Base-by-base conservation (phyloP, 805 yeast genomes). In the Nakazawaea anatomiae region DNA sequence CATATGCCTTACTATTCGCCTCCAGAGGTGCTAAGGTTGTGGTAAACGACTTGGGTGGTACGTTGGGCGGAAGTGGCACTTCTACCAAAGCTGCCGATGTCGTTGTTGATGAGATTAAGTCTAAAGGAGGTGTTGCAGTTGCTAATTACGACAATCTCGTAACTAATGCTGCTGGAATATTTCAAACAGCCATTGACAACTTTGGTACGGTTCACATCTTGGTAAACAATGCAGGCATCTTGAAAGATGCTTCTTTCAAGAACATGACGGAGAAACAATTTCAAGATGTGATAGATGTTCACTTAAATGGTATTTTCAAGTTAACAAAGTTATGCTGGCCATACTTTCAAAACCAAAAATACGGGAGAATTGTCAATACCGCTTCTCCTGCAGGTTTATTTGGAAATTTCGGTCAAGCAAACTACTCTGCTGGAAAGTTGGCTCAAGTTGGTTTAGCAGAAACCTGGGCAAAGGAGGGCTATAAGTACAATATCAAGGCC, bases 341-440 rank as follows among this genome's bases (percentile, higher is more conserved):
- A 7, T 76, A 86, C 64, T 80, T 92, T 74, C 82, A 81, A 65
- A 71, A 87, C 57, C 97, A 94, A 69, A 80, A 81, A 54, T 92
- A 75, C 63, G 99, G 99, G 57, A 79, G 98, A 60, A 78, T 92
- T 59, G 70, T 92, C 60, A 91, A 89, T 77, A 91, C 97, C n/a
- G 83, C 96, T 30, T 90, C 97, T 4, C 97, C 98, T 4, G 98
- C 98, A 36, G 99, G 99, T 27, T 76, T 92, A 57, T 92, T 86
- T 66, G 99, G 99, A 55, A 90, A 90, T 71, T 92, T 91, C 70
- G 99, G 99, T 46, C 99, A 92, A 72, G 82, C 96, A 40, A 92
- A 92, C 72, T 92, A 92, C 71, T 83, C 97, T 1, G 91, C 96
- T 31, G 97, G 97, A 27, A 92, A 92, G 69, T 73, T 87, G 55